Evolutionary conservation across 345 rosid species (phyloP), one percentile per base, ranked within the genome.

Genomic region (Camelina sativa): DNA sequence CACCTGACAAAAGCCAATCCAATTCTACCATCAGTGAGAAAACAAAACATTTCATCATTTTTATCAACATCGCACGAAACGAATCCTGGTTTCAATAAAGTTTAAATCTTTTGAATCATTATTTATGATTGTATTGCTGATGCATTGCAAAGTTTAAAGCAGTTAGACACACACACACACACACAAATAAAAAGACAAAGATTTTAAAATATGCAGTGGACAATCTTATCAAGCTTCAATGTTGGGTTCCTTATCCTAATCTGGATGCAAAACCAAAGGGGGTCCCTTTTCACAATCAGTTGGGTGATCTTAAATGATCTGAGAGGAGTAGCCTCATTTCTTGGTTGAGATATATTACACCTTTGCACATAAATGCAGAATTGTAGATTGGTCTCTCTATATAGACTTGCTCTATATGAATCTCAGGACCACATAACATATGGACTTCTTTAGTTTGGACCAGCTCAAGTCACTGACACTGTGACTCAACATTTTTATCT

Each of bases 21-120:
- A 81, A 73, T 73, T 72, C 72, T 73, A 78, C 80, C 81, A 83
- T 84, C 12, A 75, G 67, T 67, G 15, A 11, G 7, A 32, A 55
- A 34, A 34, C 37, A 34, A 34, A 34, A 28, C 47, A 77, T 80
- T 74, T 82, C 84, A 81, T 61, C 23, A 65, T 11, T 15, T 46
- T 65, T 41, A 19, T 57, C 30, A 44, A 58, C 9, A n/a, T 15
- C 20, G 17, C 11, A 56, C 38, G 15, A 32, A 75, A 40, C 1
- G 13, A 40, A 40, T 40, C 43, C 43, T 40, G 41, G 50, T 46
- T 46, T 6, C 17, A 44, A 44, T 47, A n/a, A 46, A 69, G 51
- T 35, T 30, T 20, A 7, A 43, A 52, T 68, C 56, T 75, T 34
- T 63, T 58, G 65, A 76, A 73, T 52, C 47, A 62, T 53, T 41